Percentiles rank a stretch among this genome's conserved stretches.
These are phyloP conservation scores for Royoungia palumana DNA, from an alignment of 768 basidiomycete species.

Conservation along the genomic window DNA sequence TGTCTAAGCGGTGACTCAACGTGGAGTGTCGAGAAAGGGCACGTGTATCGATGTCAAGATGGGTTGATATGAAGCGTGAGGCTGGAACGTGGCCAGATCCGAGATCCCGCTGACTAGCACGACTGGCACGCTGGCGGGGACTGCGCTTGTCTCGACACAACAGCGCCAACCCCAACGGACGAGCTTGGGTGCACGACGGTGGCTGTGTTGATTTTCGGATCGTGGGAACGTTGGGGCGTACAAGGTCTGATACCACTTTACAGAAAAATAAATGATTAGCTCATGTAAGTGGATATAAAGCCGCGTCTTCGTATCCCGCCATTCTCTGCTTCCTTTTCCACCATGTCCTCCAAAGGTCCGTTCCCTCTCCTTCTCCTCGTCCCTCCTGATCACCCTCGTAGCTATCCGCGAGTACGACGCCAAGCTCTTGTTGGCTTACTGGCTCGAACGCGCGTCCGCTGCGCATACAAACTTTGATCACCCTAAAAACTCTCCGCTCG, in stretches of 20 bases:
- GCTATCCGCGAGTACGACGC: slow-evolving; percentile 98
- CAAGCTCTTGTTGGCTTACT: slow-evolving; percentile 95
- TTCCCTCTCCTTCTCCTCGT: background rate
- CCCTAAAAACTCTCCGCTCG: slow-evolving; percentile 36
- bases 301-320: background rate
- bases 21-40: background rate
- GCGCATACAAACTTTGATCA: slow-evolving; percentile 61
- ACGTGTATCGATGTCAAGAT: slow-evolving; percentile 4
- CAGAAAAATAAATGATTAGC: slow-evolving; percentile 18
- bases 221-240: slow-evolving; percentile 31
- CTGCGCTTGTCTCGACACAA: too few species aligned
- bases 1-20: background rate
- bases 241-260: slow-evolving; percentile 20
- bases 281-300: slow-evolving; percentile 19
- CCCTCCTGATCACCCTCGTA: slow-evolving; percentile 23
- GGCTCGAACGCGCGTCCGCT: slow-evolving; percentile 87
- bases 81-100: slow-evolving; percentile 16
- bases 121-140: too few species aligned
- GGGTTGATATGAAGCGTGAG: slow-evolving; percentile 12
- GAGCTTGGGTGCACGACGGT: background rate
- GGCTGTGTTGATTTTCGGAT: slow-evolving; percentile 27
- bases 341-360: slow-evolving; percentile 35
- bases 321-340: slow-evolving; percentile 14
- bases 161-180: too few species aligned
- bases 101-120: background rate